These are phyloP conservation scores for Primulina eburnea DNA, from an alignment of 257 asterid genomes.

Conservation along the genomic window DNA sequence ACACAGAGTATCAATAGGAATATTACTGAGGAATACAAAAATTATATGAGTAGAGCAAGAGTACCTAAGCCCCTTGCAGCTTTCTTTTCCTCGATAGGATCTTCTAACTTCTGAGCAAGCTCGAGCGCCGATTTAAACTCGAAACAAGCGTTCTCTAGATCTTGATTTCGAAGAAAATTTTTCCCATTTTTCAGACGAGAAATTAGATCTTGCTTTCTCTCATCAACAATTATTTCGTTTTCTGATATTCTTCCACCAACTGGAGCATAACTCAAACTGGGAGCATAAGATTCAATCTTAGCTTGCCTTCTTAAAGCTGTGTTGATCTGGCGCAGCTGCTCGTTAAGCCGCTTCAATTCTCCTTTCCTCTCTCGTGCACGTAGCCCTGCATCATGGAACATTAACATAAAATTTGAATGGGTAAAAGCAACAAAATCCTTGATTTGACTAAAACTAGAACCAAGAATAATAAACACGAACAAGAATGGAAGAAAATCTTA, in stretches of 20 bases:
- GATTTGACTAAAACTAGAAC: slow-evolving; percentile 6
- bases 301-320: slow-evolving; percentile 94
- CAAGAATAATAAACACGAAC: background rate
- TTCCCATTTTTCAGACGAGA: slow-evolving; percentile 80
- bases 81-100: slow-evolving; percentile 88
- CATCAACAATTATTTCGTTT: slow-evolving; percentile 81
- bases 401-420: slow-evolving; percentile 5
- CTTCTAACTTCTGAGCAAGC: slow-evolving; percentile 73
- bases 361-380: slow-evolving; percentile 93
- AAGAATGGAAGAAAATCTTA: background rate
- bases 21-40: background rate
- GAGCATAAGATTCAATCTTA: slow-evolving; percentile 94
- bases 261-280: slow-evolving; percentile 91
- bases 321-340: slow-evolving; percentile 94
- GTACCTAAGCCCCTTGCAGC: slow-evolving; percentile 98
- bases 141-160: slow-evolving; percentile 67
- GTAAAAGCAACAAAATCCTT: background rate
- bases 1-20: background rate
- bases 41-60: background rate
- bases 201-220: slow-evolving; percentile 71
- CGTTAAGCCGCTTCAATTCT: slow-evolving; percentile 78
- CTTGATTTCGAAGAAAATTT: slow-evolving; percentile 76
- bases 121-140: slow-evolving; percentile 89
- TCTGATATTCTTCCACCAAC: slow-evolving; percentile 71
- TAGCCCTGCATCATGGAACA: slow-evolving; percentile 48